Evolutionary conservation across 2,329 filamentous ascomycete species (phyloP), one percentile per base, ranked within the genome.

Genomic region (Amesomyces nigricolor): DNA sequence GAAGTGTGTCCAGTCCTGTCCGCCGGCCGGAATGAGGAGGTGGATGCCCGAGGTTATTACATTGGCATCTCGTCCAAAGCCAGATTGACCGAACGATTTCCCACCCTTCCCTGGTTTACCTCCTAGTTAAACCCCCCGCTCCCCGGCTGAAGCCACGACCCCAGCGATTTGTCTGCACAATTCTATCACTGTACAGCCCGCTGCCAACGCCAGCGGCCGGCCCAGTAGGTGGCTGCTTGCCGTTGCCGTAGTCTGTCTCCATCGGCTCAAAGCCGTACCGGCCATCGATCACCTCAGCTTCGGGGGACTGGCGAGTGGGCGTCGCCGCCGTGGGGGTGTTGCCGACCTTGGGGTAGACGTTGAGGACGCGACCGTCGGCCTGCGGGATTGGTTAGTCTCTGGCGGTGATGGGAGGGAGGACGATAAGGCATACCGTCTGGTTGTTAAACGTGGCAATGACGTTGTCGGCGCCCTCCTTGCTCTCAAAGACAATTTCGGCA

Each of bases 391-490:
- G 40, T 62, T 29, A 58, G 56, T 46, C 30, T 51, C 6, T 40
- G 16, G 2, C 30, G 2, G 5, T 16, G 1, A 13, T 32, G 26
- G 17, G 38, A 11, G 42, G 10, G n/a, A 32, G 22, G 16, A 32
- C 10, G 19, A 6, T 9, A 16, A 9, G 8, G 39, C 83, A 62
- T 68, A 89, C 88, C 67, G 83, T 89, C 73, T 90, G 85, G 67
- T 87, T 84, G 71, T 94, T 86, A 70, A 92, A 92, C 3, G 79
- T 88, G 56, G 80, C 76, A 64, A 92, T 86, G 16, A 91, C 86
- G 39, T 79, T 80, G 63, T 92, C 85, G 3, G 87, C 89, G 39
- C 86, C 87, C 59, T 87, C 82, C 63, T 81, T 83, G 56, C 82
- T 85, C 60, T 83, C 78, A 66, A 92, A 91, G 4, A 85, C 77